Evolutionary conservation across 2,329 filamentous ascomycete species (phyloP).

Genomic region (Trichoderma sp.): DNA sequence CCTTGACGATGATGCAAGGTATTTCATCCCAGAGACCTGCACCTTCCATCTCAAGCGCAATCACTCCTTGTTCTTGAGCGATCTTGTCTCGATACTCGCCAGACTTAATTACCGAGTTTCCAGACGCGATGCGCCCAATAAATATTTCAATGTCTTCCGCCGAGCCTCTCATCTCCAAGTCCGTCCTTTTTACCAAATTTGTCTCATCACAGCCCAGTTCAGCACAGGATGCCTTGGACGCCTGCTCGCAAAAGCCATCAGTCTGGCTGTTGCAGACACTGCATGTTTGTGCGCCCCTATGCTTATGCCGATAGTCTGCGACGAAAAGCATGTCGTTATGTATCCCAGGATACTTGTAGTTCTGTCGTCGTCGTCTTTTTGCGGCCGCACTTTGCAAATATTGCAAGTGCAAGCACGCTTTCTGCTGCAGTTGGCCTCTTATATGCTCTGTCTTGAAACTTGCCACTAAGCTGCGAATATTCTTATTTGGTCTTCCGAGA

Average conservation of each 20-base stretch:
- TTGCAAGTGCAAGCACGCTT: neutral
- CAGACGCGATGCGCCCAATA: constrained; percentile 26
- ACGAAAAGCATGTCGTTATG: neutral
- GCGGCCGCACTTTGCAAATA: neutral
- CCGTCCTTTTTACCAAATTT: neutral
- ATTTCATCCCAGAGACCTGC: constrained; percentile 34
- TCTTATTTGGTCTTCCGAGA: constrained; percentile 31
- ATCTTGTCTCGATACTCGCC: constrained; percentile 39
- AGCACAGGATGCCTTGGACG: neutral
- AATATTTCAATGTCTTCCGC: neutral
- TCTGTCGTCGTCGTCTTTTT: neutral
- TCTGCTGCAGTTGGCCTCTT: constrained; percentile 2
- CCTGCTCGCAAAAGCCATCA: neutral
- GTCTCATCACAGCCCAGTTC: neutral
- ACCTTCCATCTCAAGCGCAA: constrained; percentile 38
- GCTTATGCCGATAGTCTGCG: neutral
- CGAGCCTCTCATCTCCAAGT: neutral
- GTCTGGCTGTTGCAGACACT: neutral
- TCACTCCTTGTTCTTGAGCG: constrained; percentile 22
- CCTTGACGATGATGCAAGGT: constrained; percentile 32
- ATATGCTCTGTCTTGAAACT: constrained; percentile 28
- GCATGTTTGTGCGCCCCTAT: neutral
- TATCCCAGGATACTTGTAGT: neutral
- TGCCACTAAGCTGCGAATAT: constrained; percentile 34
- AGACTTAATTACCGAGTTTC: constrained; percentile 43